Percentiles rank a stretch among this genome's conserved stretches.
Conservation (phyloP, 208 protist genomes). For the Naegleria lovaniensis region DNA sequence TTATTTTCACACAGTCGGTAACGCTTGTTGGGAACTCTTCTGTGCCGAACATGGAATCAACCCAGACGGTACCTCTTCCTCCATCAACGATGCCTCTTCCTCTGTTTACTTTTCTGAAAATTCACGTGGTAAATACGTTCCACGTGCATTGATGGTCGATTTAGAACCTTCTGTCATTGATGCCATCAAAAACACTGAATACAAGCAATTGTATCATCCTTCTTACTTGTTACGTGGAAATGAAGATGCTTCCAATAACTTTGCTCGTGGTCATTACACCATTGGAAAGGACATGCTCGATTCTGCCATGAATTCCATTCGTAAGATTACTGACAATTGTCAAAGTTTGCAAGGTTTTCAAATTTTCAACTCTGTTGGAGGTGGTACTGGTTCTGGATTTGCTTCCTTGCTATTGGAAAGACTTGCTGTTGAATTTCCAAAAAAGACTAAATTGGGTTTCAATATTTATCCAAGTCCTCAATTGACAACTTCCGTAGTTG, state of each 20-base stretch:
- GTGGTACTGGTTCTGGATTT: conserved; percentile 96
- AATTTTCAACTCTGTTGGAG: conserved; percentile 95
- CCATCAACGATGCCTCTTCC: conserved; percentile 85
- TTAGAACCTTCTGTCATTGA: conserved; percentile 94
- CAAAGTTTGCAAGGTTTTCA: conserved; percentile 96
- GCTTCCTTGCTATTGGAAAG: conserved; percentile 89
- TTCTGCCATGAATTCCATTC: conserved; percentile 81
- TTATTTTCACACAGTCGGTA: conserved; percentile 77
- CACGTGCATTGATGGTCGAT: conserved; percentile 88
- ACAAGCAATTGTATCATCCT: conserved; percentile 91
- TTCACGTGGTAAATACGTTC: conserved; percentile 79
- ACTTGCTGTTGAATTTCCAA: conserved; percentile 93
- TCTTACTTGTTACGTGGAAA: conserved; percentile 92
- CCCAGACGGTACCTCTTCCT: conserved; percentile 58
- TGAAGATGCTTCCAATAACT: conserved; percentile 97
- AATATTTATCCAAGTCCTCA: conserved; percentile 88
- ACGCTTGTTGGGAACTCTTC: conserved; percentile 89
- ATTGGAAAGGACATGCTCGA: conserved; percentile 95
- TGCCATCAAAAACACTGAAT: conserved; percentile 87
- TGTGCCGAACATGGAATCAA: conserved; percentile 80
- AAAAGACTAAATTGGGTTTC: conserved; percentile 95
- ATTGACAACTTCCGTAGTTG: conserved; percentile 87
- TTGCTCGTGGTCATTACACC: conserved; percentile 96
- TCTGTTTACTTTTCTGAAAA: conserved; percentile 92
- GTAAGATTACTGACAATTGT: conserved; percentile 95